A percentile compares a stretch with the other conserved stretches of the same genome.
These are phyloP conservation scores for Leptomonas seymouri DNA, from an alignment of 208 protist genomes.

Conservation along the genomic window DNA sequence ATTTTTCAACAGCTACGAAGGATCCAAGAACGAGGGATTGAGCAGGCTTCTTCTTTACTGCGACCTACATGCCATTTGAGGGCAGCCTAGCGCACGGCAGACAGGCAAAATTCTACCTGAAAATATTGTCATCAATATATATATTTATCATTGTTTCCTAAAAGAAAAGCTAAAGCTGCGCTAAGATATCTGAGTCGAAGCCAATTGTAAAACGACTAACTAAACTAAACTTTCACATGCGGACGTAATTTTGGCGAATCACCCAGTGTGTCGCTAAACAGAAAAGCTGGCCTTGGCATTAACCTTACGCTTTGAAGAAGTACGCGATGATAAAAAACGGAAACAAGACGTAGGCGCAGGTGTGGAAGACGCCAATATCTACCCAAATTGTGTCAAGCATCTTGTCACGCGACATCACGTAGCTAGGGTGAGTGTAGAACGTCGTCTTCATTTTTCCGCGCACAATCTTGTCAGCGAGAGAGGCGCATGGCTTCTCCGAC, in stretches of 20 bases:
- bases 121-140: background rate
- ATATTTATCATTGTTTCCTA: constrained; percentile 21
- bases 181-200: constrained; percentile 5
- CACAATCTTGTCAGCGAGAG: constrained; percentile 88
- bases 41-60: too few species aligned
- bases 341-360: constrained; percentile 65
- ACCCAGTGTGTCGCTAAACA: constrained; percentile 7
- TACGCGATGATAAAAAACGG: constrained; percentile 84
- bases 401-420: constrained; percentile 91
- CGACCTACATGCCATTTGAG: too few species aligned
- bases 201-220: constrained; percentile 21
- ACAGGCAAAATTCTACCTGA: background rate
- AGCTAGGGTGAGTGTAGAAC: constrained; percentile 89
- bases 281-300: background rate
- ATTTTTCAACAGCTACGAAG: too few species aligned
- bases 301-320: constrained; percentile 86
- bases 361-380: constrained; percentile 78
- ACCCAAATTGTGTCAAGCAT: constrained; percentile 91
- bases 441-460: constrained; percentile 48
- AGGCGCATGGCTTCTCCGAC: constrained; percentile 85
- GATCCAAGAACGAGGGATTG: too few species aligned
- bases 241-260: constrained; percentile 3
- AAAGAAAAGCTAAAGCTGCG: constrained; percentile 22
- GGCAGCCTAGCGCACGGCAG: too few species aligned
- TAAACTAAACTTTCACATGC: constrained; percentile 15